Evolutionary conservation across 2,329 filamentous ascomycete species (phyloP), one percentile per base, ranked within the genome.

Genomic region (Paramyrothecium roridum): DNA sequence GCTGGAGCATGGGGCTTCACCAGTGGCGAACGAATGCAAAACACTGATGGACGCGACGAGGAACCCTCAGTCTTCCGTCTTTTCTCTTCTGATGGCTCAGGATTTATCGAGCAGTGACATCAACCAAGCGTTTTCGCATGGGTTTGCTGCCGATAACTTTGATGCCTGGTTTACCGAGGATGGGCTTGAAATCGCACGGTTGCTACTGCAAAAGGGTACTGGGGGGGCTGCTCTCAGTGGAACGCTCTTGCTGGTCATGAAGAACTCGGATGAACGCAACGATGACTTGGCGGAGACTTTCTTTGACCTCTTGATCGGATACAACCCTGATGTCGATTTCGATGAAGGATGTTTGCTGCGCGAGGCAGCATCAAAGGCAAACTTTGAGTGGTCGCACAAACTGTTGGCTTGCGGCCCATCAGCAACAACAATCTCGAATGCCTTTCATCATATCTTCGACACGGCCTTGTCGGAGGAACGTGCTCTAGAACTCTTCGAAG

Each of bases 371-470:
- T 76, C 76, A 1, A 77, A 74, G 47, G 82, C 78, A 8, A 76
- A 83, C 50, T 65, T 73, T 6, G 70, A 73, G 13, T 75, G 86
- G 59, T 78, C 83, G 2, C 70, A 68, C 50, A 70, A 75, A 49
- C 72, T 88, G 21, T 70, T 87, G 7, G 67, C 72, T 4, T 73
- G 78, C 53, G 74, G 76, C 10, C 82, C 84, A 0, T 77, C 75
- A 4, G 72, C 77, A 2, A 73, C 76, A 48, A 74, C 81, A 0
- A 67, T 87, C 2, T 78, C 78, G 0, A 68, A 76, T 55, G 81
- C 81, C 0, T 81, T 88, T 53, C 80, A 82, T 20, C 77, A 74
- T 34, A 77, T 88, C 2, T 81, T 88, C 50, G 77, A 80, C 48
- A 76, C 76, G 0, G 71, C 75, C 0, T 65, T 80, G 1, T 64